Evolutionary conservation across 331 rosid species (phyloP), one percentile per base, ranked within the genome.

Genomic region (Erythrophleum ivorense): DNA sequence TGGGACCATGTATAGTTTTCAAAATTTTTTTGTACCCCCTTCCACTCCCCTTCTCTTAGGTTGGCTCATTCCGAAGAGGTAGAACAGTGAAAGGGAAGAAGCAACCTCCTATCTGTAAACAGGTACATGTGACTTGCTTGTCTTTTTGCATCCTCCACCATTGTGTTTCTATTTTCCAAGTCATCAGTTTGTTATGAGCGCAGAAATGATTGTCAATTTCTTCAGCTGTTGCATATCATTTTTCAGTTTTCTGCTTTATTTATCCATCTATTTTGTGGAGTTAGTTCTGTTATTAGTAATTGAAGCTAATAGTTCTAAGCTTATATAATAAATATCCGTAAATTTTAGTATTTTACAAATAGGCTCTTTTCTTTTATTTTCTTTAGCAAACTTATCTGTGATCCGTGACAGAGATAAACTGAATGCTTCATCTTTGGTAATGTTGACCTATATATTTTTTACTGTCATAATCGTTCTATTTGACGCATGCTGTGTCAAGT

Each of bases 41-140:
- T 60, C 18, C 5, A 60, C 45, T 69, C 66, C 45, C 46, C 45
- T 64, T 36, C 77, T 76, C 36, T 75, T 82, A 96, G 99, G 97
- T 96, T 82, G 99, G 99, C 77, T 83, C 91, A 54, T 96, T 96
- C 86, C 91, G 84, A 71, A 88, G 91, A 50, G 97, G 99, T 14
- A 94, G 99, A 83, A 90, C 90, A 0, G 84, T 92, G 73, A 96
- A 96, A 83, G 99, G 97, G 88, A 88, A 87, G 91, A 88, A 48
- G 85, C 92, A 81, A 82, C 94, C 99, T 80, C 99, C 99, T 4
- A 85, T 85, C 80, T 92, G 93, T 83, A 85, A 90, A 81, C 97
- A 96, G 99, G 99, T 96, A 90, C 49, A n/a, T 66, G 19, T 80
- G 64, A 50, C 77, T 33, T 70, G 70, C 77, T 64, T 71, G 75